Base-by-base conservation (phyloP, 2,329 filamentous ascomycete species). In the Botrytis hyacinthi region DNA sequence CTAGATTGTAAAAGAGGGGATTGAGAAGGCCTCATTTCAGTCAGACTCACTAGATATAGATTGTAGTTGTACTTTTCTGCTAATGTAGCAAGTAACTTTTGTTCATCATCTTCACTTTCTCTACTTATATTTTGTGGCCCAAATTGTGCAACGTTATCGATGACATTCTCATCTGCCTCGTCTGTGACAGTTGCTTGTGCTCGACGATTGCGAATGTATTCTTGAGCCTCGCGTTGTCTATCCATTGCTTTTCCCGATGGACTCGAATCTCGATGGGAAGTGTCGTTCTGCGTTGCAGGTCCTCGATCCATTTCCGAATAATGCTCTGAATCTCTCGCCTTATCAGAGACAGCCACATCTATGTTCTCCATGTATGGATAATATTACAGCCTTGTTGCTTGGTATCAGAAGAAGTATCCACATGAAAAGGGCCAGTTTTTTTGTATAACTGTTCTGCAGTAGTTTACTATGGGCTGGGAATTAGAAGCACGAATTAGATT, bases 61-160 rank as follows among this genome's bases (percentile, higher is more conserved):
- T 72, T 69, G 63, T 69, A 72, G 26, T 72, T 72, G 42, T 72
- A 72, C 51, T 72, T 72, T 57, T 67, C 66, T 72, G 71, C 71
- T 67, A 72, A 42, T 57, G 40, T 60, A 20, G 42, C 54, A 61
- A 72, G 71, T 40, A 72, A 54, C 51, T 72, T 72, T 60, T 72
- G 71, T 67, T 72, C 71, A 46, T 72, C 57, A 46, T 57, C 71
- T 68, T 72, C 71, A 60, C 40, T 72, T 42, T 72, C 71, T 72
- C 42, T 72, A 62, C 40, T 72, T 60, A 59, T 61, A 60, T 69
- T 72, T 57, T 60, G 71, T 37, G 48, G 51, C 54, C 40, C 62
- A 35, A 72, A 72, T 46, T 66, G 70, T 72, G 70, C 62, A 72
- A 67, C 61, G 35, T 57, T 59, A 40, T 72, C 51, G 62, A 48